Base-by-base conservation (phyloP, 2,329 filamentous ascomycete genomes). In the Penicillium decumbens region DNA sequence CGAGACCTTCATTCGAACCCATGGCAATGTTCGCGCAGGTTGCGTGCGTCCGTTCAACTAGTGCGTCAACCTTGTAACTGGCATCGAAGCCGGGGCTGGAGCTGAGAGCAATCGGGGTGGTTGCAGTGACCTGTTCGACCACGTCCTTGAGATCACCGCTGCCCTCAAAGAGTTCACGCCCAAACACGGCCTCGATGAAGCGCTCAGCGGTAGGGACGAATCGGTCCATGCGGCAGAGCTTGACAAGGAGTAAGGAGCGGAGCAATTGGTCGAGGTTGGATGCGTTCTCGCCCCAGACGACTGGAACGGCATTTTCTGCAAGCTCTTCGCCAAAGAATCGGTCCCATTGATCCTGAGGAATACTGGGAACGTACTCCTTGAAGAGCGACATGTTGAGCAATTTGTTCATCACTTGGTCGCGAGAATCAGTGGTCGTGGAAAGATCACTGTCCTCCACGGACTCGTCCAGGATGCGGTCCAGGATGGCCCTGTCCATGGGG, bases 1-100 rank as follows among this genome's bases (percentile, higher is more conserved):
- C 84, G 15, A 95, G 78, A 67, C 90, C 89, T 77, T 98, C 93
- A 65, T 95, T 95, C 40, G 93, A 97, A 65, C 93, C 93, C 93
- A 98, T 98, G 62, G 95, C 95, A 65, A 98, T 96, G 70, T 96
- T 96, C 51, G 90, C 91, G 74, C 93, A 98, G 47, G 82, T 84
- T 44, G 89, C 85, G 51, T 83, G 82, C 69, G 83, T 85, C 58
- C 89, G 82, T 71, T 95, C 89, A 27, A 97, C 95, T 46, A 98
- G 79, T 53, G 85, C 89, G 70, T 98, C 93, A 52, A 98, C 93
- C 77, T 98, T 98, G 83, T 97, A 98, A 68, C 89, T 95, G 46
- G 95, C 95, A 71, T 98, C 93, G 68, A 98, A 98, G 32, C 93
- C 93, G 52, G 92, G 90, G 64, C 87, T 96, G 5, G 93, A 98